These are phyloP conservation scores for Magnolia officinalis DNA, from an alignment of 164 flowering plant species.

Conservation along the genomic window DNA sequence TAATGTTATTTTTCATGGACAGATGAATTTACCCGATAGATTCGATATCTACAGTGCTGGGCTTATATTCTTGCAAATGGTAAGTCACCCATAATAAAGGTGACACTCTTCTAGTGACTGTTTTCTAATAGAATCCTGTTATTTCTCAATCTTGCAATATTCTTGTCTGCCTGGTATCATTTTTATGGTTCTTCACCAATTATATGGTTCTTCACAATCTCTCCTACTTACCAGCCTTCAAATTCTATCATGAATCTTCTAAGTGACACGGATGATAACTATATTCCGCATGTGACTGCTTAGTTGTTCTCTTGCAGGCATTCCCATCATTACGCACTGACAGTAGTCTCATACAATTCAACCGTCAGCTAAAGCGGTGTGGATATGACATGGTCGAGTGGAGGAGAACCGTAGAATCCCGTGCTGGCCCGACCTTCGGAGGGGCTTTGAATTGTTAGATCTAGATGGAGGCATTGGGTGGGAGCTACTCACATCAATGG, in stretches of 20 bases:
- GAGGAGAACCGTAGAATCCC: constrained; percentile 80
- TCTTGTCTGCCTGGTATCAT: background rate
- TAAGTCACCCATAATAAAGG: constrained; percentile 11
- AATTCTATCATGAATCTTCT: background rate
- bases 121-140: background rate
- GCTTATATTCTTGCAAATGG: constrained; percentile 94
- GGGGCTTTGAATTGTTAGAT: constrained; percentile 84
- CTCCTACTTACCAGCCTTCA: constrained; percentile 1
- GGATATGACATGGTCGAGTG: constrained; percentile 73
- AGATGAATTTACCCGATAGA: constrained; percentile 94
- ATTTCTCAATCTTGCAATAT: background rate
- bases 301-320: constrained; percentile 41
- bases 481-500: constrained; percentile 96
- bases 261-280: background rate
- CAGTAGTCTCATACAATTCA: constrained; percentile 82
- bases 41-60: constrained; percentile 95
- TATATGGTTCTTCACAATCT: too few relatives aligned
- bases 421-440: constrained; percentile 77
- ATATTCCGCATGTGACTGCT: background rate
- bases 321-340: constrained; percentile 75
- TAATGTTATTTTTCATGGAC: constrained; percentile 22
- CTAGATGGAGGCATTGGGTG: constrained; percentile 90
- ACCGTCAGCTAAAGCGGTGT: constrained; percentile 88
- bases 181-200: background rate
- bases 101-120: background rate